Percentiles rank a stretch among this genome's conserved stretches.
Conservation (phyloP, 768 basidiomycete species). For the Suillus occidentalis region DNA sequence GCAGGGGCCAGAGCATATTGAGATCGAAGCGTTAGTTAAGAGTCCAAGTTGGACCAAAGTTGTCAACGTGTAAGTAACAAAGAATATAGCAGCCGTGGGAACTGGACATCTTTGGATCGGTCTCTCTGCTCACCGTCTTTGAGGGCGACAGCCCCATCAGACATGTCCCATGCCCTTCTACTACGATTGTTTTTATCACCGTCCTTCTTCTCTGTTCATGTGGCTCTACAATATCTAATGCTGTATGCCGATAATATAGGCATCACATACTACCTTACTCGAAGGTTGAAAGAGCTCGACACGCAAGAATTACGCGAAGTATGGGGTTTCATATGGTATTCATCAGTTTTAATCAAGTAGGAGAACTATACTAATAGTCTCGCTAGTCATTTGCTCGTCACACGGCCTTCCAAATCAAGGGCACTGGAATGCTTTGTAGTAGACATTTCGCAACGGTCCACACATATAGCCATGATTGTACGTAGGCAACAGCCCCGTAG, state of each 20-base stretch:
- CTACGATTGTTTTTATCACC: constrained; percentile 91
- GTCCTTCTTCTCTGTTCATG: constrained; percentile 90
- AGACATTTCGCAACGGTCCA: constrained; percentile 84
- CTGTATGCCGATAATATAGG: constrained; percentile 85
- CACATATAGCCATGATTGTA: constrained; percentile 94
- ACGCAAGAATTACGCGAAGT: constrained; percentile 75
- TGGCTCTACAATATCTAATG: constrained; percentile 86
- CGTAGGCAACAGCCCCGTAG: constrained; percentile 39
- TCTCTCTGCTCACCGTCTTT: constrained; percentile 11
- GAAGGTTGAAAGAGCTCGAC: constrained; percentile 67
- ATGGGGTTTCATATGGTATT: constrained; percentile 88
- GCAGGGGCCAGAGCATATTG: constrained; percentile 22
- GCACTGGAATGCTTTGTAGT: constrained; percentile 95
- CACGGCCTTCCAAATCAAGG: constrained; percentile 85
- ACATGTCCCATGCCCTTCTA: constrained; percentile 79
- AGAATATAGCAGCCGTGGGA: constrained; percentile 13
- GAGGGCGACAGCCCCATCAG: constrained; percentile 11
- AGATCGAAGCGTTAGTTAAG: constrained; percentile 2
- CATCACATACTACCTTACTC: constrained; percentile 87
- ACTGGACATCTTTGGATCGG: background rate
- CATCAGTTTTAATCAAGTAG: constrained; percentile 10
- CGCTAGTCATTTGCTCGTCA: constrained; percentile 87
- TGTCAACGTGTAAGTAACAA: constrained; percentile 9
- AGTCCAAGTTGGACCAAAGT: background rate
- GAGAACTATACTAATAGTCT: constrained; percentile 16